A percentile compares a stretch with the other conserved stretches of the same genome.
phyloP scores from a whole-genome alignment of 306 rosid genomes.

The Hylodesmum podocarpum region DNA sequence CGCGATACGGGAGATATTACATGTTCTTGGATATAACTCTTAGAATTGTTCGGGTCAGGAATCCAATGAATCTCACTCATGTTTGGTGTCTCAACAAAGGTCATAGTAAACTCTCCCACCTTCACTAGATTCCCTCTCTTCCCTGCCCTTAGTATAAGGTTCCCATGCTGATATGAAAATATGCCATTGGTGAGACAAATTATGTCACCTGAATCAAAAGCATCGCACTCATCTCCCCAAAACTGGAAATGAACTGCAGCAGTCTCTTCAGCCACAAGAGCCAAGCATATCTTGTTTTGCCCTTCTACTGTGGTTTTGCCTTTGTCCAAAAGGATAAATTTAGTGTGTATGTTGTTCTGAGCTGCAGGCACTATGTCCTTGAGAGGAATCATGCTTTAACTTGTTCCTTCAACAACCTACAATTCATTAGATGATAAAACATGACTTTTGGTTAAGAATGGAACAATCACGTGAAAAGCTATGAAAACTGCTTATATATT shows the following conservation, averaged over 20 bases:
- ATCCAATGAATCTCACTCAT: conserved; percentile 86
- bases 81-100: conserved; percentile 71
- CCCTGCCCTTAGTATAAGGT: conserved; percentile 65
- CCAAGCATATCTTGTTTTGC: conserved; percentile 56
- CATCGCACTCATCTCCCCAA: conserved; percentile 78
- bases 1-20: conserved; percentile 59
- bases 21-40: conserved; percentile 47
- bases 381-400: conserved; percentile 44
- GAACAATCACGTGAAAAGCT: background rate
- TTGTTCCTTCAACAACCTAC: background rate
- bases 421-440: background rate
- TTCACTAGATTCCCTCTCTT: conserved; percentile 71
- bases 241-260: conserved; percentile 79
- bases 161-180: conserved; percentile 60
- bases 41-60: conserved; percentile 47
- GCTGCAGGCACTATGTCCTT: conserved; percentile 77
- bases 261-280: conserved; percentile 67
- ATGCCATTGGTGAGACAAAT: conserved; percentile 46
- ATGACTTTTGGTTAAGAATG: background rate
- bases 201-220: conserved; percentile 55
- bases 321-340: conserved; percentile 71
- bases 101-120: conserved; percentile 74
- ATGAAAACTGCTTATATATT: too few relatives aligned
- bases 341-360: conserved; percentile 73
- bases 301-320: conserved; percentile 52